Evolutionary conservation across 2,329 filamentous ascomycete genomes (phyloP).

Genomic region (Seiridium unicorne): DNA sequence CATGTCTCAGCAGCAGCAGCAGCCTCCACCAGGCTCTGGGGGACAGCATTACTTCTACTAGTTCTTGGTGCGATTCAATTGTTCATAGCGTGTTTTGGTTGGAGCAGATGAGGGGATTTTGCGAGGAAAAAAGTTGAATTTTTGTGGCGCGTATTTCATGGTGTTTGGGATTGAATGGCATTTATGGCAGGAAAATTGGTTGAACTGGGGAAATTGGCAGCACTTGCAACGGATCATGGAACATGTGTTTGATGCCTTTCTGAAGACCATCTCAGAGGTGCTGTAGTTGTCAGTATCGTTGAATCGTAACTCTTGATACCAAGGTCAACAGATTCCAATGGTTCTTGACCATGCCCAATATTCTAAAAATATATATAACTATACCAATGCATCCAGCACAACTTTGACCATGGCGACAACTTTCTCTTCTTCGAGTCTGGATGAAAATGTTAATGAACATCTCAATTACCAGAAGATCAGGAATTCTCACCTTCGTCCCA

Average conservation of each 20-base stretch:
- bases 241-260: too few relatives aligned
- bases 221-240: neutral
- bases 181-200: neutral
- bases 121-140: too few relatives aligned
- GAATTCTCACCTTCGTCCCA: constrained; percentile 30
- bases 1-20: constrained; percentile 42
- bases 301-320: too few relatives aligned
- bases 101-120: too few relatives aligned
- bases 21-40: constrained; percentile 54
- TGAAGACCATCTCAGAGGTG: too few relatives aligned
- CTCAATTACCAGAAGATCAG: neutral
- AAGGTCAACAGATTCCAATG: too few relatives aligned
- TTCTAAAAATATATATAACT: neutral
- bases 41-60: constrained; percentile 52
- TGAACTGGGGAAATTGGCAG: neutral
- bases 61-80: constrained; percentile 35
- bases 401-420: constrained; percentile 28
- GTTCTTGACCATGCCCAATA: too few relatives aligned
- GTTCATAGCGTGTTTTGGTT: too few relatives aligned
- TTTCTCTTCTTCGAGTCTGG: constrained; percentile 30
- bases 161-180: neutral
- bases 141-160: neutral
- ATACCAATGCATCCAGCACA: constrained; percentile 21
- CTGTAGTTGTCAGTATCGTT: too few relatives aligned
- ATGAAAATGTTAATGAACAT: neutral